A percentile compares a stretch with the other conserved stretches of the same genome.
Conservation (phyloP, 805 yeast genomes). For the Sugiyamaella valdiviana region DNA sequence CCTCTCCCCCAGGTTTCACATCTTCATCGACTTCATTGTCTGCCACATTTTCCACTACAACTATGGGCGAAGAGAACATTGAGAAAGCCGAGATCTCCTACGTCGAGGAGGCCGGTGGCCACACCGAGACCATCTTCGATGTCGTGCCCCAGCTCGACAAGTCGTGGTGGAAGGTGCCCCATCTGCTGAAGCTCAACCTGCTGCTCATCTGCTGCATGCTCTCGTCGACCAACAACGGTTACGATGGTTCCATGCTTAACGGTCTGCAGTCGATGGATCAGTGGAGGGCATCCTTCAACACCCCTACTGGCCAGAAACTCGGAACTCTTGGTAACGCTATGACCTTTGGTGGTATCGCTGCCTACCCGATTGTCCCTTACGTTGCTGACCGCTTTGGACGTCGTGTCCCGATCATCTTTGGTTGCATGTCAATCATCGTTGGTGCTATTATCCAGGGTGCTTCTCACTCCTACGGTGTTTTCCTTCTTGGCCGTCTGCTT, state of each 20-base stretch:
- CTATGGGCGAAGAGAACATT: neutral
- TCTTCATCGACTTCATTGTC: too few relatives aligned
- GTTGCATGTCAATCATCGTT: constrained; percentile 47
- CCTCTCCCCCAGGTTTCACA: too few relatives aligned
- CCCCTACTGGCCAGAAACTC: constrained; percentile 10
- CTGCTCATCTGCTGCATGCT: constrained; percentile 9
- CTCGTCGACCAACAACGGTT: constrained; percentile 14
- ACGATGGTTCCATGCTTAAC: constrained; percentile 17
- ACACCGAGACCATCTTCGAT: constrained; percentile 2
- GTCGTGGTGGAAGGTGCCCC: constrained; percentile 9
- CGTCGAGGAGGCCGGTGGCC: constrained; percentile 1
- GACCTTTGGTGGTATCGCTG: constrained; percentile 58
- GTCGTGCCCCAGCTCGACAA: constrained; percentile 8
- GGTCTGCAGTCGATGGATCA: constrained; percentile 21
- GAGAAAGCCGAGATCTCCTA: constrained; percentile 1
- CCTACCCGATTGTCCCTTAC: constrained; percentile 56
- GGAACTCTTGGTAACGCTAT: constrained; percentile 15
- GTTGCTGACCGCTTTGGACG: constrained; percentile 59
- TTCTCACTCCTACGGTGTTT: constrained; percentile 47
- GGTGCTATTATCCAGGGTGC: constrained; percentile 50
- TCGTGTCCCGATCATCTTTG: constrained; percentile 50
- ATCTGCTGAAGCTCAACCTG: constrained; percentile 12
- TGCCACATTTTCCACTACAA: neutral
- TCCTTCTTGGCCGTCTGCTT: constrained; percentile 62
- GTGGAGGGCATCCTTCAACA: constrained; percentile 11